Percentiles rank a stretch among this genome's conserved stretches.
Conservation (phyloP, 805 yeast genomes). For the Saccharomycopsis microspora region DNA sequence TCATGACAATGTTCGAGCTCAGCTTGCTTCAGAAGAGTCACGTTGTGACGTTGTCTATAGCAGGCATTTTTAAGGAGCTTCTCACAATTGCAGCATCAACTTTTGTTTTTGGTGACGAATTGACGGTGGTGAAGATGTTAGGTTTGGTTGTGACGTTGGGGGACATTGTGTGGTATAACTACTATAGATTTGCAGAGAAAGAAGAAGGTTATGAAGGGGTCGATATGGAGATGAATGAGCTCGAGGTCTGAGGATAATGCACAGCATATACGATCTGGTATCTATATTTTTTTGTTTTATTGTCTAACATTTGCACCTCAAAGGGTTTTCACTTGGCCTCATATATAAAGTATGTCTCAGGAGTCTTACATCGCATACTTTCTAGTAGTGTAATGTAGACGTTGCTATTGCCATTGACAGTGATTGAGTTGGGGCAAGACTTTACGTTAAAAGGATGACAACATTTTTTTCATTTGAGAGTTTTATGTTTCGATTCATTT, state of each 20-base stretch:
- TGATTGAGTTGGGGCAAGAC: too few relatives aligned
- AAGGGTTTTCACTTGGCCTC: too few relatives aligned
- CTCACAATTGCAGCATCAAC: conserved; percentile 64
- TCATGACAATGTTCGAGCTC: conserved; percentile 84
- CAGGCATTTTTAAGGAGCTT: conserved; percentile 89
- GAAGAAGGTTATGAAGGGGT: not conserved
- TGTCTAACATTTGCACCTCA: not conserved
- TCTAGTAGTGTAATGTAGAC: too few relatives aligned
- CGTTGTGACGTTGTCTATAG: conserved; percentile 76
- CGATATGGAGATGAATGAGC: not conserved
- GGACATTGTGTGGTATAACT: conserved; percentile 80
- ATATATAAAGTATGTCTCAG: too few relatives aligned
- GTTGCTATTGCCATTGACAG: too few relatives aligned
- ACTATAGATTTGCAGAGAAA: conserved; percentile 36
- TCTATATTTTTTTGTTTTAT: not conserved
- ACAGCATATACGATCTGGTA: not conserved
- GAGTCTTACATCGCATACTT: too few relatives aligned
- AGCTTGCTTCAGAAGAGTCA: conserved; percentile 71
- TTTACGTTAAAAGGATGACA: too few relatives aligned
- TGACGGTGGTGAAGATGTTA: conserved; percentile 53
- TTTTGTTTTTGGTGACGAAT: conserved; percentile 60
- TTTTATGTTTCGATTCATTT: too few relatives aligned
- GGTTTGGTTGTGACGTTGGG: conserved; percentile 68
- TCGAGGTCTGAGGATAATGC: not conserved
- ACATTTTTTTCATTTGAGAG: too few relatives aligned